phyloP scores from a whole-genome alignment of 495 filamentous ascomycete genomes.

The Lentithecium fluviatile region DNA sequence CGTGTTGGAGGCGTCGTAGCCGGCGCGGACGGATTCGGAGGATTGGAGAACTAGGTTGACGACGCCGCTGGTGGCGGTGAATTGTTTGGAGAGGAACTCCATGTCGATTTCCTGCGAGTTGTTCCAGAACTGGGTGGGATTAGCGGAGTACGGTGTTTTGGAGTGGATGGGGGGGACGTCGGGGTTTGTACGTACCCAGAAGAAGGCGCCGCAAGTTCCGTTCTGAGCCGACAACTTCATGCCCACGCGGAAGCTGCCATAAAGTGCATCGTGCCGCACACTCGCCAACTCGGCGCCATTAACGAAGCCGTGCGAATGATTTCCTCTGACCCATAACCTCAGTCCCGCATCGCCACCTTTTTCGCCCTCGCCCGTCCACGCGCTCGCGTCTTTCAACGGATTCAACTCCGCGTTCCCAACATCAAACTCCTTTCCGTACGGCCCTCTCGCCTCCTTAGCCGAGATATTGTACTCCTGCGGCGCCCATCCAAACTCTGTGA shows the following conservation, averaged over 20 bases:
- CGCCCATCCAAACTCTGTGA: conserved; percentile 54
- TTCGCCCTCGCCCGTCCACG: conserved; percentile 44
- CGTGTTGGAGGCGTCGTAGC: conserved; percentile 58
- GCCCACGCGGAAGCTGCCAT: conserved; percentile 64
- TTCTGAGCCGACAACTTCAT: conserved; percentile 58
- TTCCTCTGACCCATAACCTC: conserved; percentile 57
- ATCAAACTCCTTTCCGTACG: conserved; percentile 63
- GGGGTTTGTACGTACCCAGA: conserved; percentile 57
- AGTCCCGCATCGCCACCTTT: conserved; percentile 57
- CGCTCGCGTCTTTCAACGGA: conserved; percentile 44
- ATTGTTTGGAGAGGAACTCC: conserved; percentile 66
- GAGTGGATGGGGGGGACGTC: conserved; percentile 10
- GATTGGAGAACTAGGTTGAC: conserved; percentile 75
- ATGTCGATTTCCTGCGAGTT: conserved; percentile 79
- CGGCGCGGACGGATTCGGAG: conserved; percentile 50
- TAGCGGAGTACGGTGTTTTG: background rate
- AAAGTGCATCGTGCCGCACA: conserved; percentile 56
- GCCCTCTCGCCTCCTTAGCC: conserved; percentile 53
- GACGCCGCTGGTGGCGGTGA: conserved; percentile 47
- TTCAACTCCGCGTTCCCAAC: conserved; percentile 56
- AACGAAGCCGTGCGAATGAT: conserved; percentile 51
- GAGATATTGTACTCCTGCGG: conserved; percentile 64
- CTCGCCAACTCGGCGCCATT: conserved; percentile 61
- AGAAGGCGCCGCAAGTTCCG: conserved; percentile 75
- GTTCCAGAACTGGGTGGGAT: conserved; percentile 60